These are phyloP conservation scores for Physcomitrellopsis africana DNA, from an alignment of 225 moss, liverwort and hornwort genomes.

Conservation along the genomic window DNA sequence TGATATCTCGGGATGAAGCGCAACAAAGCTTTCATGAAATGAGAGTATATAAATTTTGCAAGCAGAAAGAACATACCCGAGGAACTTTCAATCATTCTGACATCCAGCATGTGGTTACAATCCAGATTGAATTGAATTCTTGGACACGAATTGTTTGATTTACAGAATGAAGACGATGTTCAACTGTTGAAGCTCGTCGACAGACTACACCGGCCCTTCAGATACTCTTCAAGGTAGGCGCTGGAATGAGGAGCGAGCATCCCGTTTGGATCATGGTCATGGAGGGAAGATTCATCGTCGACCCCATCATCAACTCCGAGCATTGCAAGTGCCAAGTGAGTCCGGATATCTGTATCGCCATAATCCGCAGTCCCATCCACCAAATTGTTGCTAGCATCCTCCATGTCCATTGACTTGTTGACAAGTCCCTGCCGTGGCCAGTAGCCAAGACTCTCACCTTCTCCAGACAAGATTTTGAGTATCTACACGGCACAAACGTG, in stretches of 20 bases:
- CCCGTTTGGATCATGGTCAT: slow-evolving; percentile 40
- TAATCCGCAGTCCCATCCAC: slow-evolving; percentile 50
- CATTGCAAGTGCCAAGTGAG: slow-evolving; percentile 67
- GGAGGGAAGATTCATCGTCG: slow-evolving; percentile 47
- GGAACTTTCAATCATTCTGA: slow-evolving; percentile 32
- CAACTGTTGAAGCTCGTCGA: slow-evolving; percentile 59
- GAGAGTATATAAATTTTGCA: slow-evolving; percentile 31
- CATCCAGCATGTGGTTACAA: slow-evolving; percentile 10
- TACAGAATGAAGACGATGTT: slow-evolving; percentile 22
- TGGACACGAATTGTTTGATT: slow-evolving; percentile 39
- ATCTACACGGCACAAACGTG: slow-evolving; percentile 38
- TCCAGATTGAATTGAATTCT: slow-evolving; percentile 31
- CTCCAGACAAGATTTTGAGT: slow-evolving; percentile 61
- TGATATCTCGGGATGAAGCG: slow-evolving; percentile 16
- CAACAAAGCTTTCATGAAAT: slow-evolving; percentile 12
- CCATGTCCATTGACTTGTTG: slow-evolving; percentile 62
- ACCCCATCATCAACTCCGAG: slow-evolving; percentile 54
- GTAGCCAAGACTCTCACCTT: slow-evolving; percentile 56
- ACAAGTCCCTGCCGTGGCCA: slow-evolving; percentile 54
- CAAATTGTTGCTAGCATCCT: slow-evolving; percentile 45
- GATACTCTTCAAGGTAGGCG: slow-evolving; percentile 60
- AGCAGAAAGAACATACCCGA: slow-evolving; percentile 42
- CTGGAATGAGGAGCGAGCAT: slow-evolving; percentile 51
- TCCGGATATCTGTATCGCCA: slow-evolving; percentile 53
- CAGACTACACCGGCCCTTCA: slow-evolving; percentile 55